phyloP scores from a whole-genome alignment of 1,139 yeast genomes.

The Yamadazyma mexicana region DNA sequence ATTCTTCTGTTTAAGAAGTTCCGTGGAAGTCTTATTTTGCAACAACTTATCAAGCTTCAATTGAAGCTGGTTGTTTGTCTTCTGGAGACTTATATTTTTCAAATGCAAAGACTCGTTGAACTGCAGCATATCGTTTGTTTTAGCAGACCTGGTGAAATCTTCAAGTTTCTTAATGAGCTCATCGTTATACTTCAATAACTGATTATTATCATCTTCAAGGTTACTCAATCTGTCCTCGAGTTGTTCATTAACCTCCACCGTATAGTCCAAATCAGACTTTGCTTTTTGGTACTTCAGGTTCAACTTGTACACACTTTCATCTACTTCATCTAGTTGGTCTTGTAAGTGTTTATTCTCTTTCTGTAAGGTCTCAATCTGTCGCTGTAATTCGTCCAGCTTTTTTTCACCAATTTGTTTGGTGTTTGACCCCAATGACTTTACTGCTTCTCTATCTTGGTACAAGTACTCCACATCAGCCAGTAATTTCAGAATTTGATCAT shows the following conservation, averaged over 20 bases:
- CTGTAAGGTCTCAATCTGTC: constrained; percentile 19
- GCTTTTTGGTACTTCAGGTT: constrained; percentile 27
- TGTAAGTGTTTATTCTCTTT: constrained; percentile 18
- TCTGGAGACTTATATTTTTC: constrained; percentile 31
- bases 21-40: constrained; percentile 41
- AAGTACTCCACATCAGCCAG: constrained; percentile 59
- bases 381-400: constrained; percentile 38
- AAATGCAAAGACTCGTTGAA: constrained; percentile 27
- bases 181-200: constrained; percentile 36
- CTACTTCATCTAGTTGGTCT: constrained; percentile 24
- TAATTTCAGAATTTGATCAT: constrained; percentile 33
- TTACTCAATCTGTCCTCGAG: constrained; percentile 24
- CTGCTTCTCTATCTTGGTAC: constrained; percentile 52
- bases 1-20: constrained; percentile 41
- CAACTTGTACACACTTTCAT: constrained; percentile 20
- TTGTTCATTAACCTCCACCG: constrained; percentile 29
- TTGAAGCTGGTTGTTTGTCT: constrained; percentile 31
- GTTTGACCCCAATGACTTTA: constrained; percentile 52
- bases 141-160: constrained; percentile 13
- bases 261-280: constrained; percentile 31
- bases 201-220: constrained; percentile 21
- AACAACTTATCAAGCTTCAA: constrained; percentile 30
- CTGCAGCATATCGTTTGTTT: constrained; percentile 13
- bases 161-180: constrained; percentile 50
- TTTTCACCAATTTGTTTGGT: constrained; percentile 47